Evolutionary conservation across 1,284 basidiomycete genomes (phyloP), one percentile per base, ranked within the genome.

Genomic region (Puccinia coronata): DNA sequence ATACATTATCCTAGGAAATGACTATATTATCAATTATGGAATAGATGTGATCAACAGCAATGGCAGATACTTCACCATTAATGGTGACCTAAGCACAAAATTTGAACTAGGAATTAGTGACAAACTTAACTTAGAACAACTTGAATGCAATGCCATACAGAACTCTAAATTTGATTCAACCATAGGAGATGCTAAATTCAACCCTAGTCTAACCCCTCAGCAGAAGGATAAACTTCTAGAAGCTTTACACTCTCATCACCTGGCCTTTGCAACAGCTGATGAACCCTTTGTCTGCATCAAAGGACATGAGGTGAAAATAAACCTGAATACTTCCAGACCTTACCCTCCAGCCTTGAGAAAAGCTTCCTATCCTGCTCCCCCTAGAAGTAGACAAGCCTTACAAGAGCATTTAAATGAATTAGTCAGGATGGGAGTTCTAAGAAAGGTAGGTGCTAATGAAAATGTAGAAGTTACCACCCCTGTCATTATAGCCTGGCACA

Each of bases 301-400:
- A 43, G 47, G 41, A 2, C 73, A 59, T 75, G 25, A 57, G 36
- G 51, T 75, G 4, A 43, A 61, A 43, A 59, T 75, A n/a, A 55
- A 39, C n/a, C 55, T 75, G 5, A 75, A 28, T 20, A 36, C 57
- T 12, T 51, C 53, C 20, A 75, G 53, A 59, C 51, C 51, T 36
- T 75, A 57, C n/a, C 73, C 73, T 41, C 73, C 53, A 34, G 36
- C n/a, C 18, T 75, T 75, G 36, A 55, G 55, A 25, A 75, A 61
- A 75, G 53, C 51, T 36, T 23, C 73, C 8, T 75, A 75, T 20
- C 73, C 73, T 4, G 73, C 53, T 9, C 36, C 51, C 9, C 55
- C 55, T 20, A 75, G 73, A 36, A 61, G 16, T 34, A 75, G 73
- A 73, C 34, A 18, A 41, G 73, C 49, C 6, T 18, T 75, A 28